Evolutionary conservation across 768 basidiomycete genomes (phyloP), one percentile per base, ranked within the genome.

Genomic region (Pisolithus microcarpus): DNA sequence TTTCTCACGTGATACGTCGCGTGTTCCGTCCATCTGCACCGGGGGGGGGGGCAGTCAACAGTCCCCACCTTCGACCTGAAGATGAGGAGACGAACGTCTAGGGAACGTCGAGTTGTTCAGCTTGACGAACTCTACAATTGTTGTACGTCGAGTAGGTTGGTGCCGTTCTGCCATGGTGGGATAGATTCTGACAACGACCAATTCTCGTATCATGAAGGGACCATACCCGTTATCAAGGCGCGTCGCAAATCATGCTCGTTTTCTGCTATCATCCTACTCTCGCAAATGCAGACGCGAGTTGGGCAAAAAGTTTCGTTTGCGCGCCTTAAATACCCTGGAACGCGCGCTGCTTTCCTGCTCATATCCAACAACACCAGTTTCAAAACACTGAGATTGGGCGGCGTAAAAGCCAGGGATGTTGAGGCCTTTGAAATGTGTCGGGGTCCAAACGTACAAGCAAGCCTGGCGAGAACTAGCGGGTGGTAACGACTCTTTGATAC

Each of bases 111-210:
- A 9, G 21, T 23, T 23, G 21, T 23, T 23, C 21, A 23, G 30
- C 10, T 30, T 30, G 30, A 30, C 9, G 8, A 30, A 8, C 3
- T 10, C 2, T 7, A 9, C 8, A 9, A 30, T 7, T 30, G 7
- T 8, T 30, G 30, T 30, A 28, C 9, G 7, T 28, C 7, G 10
- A 30, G 26, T 26, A 26, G 26, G 30, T 10, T 30, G 30, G 7
- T 30, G 30, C 4, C 11, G 34, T 15, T 34, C 34, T 5, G 34
- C 2, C 11, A 15, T 34, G 93, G 91, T 18, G 91, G 92, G 5
- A 75, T 92, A n/a, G n/a, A 92, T 66, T 93, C 94, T 68, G 89
- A 82, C 47, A 87, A 91, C 58, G 81, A 84, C 31, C 78, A 81
- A 18, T 66, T 78, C 9, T 77, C 68, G 1, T 87, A 77, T 61